Conservation (phyloP, 345 rosid genomes). For the Clausena lansium region DNA sequence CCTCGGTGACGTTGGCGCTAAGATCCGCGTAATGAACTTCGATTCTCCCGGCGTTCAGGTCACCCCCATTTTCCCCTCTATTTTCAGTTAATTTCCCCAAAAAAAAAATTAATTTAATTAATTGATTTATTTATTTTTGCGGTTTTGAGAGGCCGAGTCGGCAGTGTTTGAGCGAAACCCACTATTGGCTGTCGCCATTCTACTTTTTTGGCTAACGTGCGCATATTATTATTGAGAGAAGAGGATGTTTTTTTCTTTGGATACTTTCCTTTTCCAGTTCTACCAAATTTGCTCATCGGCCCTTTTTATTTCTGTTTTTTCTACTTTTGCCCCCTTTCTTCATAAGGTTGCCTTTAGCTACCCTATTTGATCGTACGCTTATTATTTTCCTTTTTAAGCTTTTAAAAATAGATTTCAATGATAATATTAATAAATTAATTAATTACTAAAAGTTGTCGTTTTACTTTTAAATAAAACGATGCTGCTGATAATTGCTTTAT, state of each 20-base stretch:
- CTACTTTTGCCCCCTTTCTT: too few species aligned
- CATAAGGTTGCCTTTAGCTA: too few species aligned
- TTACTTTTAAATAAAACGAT: not conserved
- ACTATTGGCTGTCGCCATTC: slow-evolving; percentile 11
- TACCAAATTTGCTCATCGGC: not conserved
- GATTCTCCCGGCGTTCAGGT: slow-evolving; percentile 99
- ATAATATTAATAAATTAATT: not conserved
- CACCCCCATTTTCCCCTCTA: not conserved
- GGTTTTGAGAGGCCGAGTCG: not conserved
- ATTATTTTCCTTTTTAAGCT: not conserved
- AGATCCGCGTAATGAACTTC: slow-evolving; percentile 83
- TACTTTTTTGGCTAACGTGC: slow-evolving; percentile 11
- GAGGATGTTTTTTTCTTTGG: slow-evolving; percentile 1
- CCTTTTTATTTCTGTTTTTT: not conserved
- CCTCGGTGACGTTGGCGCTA: slow-evolving; percentile 83
- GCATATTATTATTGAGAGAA: not conserved
- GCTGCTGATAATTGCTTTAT: slow-evolving; percentile 12
- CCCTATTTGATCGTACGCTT: too few species aligned
- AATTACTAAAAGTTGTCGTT: not conserved
- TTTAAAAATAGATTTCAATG: too few species aligned
- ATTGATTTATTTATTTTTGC: not conserved
- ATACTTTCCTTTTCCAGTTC: not conserved
- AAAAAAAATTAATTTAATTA: not conserved
- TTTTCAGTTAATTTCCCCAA: not conserved
- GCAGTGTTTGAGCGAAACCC: slow-evolving; percentile 13